Base-by-base conservation (phyloP, 306 rosid genomes). In the Boehmeria nivea region DNA sequence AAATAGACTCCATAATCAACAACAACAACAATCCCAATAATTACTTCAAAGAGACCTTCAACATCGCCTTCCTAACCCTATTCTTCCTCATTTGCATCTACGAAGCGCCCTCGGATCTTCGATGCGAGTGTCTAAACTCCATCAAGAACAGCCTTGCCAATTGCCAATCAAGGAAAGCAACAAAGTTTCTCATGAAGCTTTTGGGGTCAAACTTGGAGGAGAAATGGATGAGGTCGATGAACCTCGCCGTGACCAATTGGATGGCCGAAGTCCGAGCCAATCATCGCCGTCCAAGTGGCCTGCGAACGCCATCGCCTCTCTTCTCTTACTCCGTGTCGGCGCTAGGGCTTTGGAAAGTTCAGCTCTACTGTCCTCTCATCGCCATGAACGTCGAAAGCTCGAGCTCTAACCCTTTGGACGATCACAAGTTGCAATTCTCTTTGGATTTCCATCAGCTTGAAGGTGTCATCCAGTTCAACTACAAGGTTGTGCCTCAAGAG, bases 211-310 rank as follows among this genome's bases (percentile, higher is more conserved):
- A 91, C 56, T 47, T 87, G 34, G 96, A 87, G 60, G 98, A 84
- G 48, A 78, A 75, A 22, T 91, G 98, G 98, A 87, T 91, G 94
- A 78, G 98, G 56, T 91, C 96, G 21, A 1, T 84, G 17, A 87
- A 91, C 57, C 83, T 91, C 38, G 89, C 96, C 0, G 82, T 91
- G 9, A 91, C 96, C n/a, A 91, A 84, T 55, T 78, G 94, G 94
- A 72, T 66, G 60, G 72, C 54, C 48, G 98, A 84, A 60, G 65
- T 72, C 7, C 78, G 77, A 79, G 80, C 84, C 36, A 17, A 31
- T 5, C 20, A 60, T 12, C 68, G 52, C 12, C 13, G 65, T 9
- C 67, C 53, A 12, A 14, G 52, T 15, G 51, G 24, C 34, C 9
- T 25, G 8, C 74, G 74, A 76, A 75, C 87, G 45, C 99, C 93